A percentile compares a stretch with the other conserved stretches of the same genome.
Evolutionary conservation across 1,284 basidiomycete species (phyloP).

Genomic region (Athelia sp.): DNA sequence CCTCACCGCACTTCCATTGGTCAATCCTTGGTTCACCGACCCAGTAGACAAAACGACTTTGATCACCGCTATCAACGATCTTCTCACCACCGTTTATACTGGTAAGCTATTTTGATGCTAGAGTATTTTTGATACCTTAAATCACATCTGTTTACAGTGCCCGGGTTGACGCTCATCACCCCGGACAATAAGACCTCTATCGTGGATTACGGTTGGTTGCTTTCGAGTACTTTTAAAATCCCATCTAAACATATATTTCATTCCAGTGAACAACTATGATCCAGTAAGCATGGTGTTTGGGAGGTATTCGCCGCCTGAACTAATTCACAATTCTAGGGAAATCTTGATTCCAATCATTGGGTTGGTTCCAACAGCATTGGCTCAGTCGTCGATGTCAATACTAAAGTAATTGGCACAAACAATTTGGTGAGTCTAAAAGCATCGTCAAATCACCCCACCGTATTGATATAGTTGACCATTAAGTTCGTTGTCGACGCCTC

Average conservation of each 20-base stretch:
- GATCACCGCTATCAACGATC: slow-evolving; percentile 43
- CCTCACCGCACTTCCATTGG: slow-evolving; percentile 41
- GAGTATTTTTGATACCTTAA: not conserved
- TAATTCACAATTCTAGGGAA: slow-evolving; percentile 9
- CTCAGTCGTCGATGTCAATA: slow-evolving; percentile 51
- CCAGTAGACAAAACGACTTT: slow-evolving; percentile 48
- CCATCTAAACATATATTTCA: not conserved
- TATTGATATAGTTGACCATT: not conserved
- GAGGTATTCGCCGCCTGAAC: not conserved
- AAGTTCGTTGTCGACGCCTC: not conserved
- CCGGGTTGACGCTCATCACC: slow-evolving; percentile 48
- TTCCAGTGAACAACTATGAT: slow-evolving; percentile 42
- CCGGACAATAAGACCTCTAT: slow-evolving; percentile 54
- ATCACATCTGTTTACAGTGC: slow-evolving; percentile 27
- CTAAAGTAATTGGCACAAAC: slow-evolving; percentile 52
- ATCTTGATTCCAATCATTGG: slow-evolving; percentile 56
- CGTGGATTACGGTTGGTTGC: slow-evolving; percentile 38
- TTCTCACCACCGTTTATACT: slow-evolving; percentile 33
- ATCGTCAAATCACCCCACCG: not conserved
- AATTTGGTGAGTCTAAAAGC: slow-evolving; percentile 30
- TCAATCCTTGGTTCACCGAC: slow-evolving; percentile 55
- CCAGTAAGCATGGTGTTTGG: slow-evolving; percentile 22
- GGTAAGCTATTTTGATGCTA: slow-evolving; percentile 24
- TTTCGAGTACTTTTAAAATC: too few species aligned
- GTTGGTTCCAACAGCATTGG: slow-evolving; percentile 48